Conservation (phyloP, 78 protist species). For the Cavenderia fasciculata region DNA sequence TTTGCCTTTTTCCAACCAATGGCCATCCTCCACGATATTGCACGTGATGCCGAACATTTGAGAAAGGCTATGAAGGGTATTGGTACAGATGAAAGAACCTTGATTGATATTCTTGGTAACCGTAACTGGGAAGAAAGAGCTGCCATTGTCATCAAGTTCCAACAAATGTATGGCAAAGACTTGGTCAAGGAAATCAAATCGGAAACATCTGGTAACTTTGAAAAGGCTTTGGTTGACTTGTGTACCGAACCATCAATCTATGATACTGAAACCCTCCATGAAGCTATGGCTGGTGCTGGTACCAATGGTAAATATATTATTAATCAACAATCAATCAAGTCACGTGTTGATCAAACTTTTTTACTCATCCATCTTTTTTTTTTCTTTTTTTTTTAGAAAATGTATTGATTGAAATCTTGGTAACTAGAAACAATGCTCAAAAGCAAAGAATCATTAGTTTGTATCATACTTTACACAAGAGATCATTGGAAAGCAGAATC, state of each 20-base stretch:
- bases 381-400: neutral
- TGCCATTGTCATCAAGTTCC: constrained; percentile 17
- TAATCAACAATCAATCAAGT: too few species aligned
- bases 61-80: constrained; percentile 73
- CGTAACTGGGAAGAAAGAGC: constrained; percentile 47
- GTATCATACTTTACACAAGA: neutral
- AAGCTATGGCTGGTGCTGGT: constrained; percentile 55
- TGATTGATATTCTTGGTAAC: constrained; percentile 41
- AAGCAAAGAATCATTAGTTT: neutral
- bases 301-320: constrained; percentile 66
- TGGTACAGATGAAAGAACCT: constrained; percentile 46
- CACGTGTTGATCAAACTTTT: too few species aligned
- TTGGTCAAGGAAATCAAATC: constrained; percentile 61
- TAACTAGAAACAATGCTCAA: constrained; percentile 46
- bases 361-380: too few species aligned
- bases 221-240: constrained; percentile 36
- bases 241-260: constrained; percentile 64
- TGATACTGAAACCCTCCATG: constrained; percentile 20
- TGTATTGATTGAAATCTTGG: constrained; percentile 17
- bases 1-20: constrained; percentile 3
- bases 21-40: constrained; percentile 27
- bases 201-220: constrained; percentile 50
- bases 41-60: constrained; percentile 35
- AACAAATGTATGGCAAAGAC: neutral
- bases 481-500: constrained; percentile 15